Conservation (phyloP, 495 filamentous ascomycete species). For the Copromyces sp. region DNA sequence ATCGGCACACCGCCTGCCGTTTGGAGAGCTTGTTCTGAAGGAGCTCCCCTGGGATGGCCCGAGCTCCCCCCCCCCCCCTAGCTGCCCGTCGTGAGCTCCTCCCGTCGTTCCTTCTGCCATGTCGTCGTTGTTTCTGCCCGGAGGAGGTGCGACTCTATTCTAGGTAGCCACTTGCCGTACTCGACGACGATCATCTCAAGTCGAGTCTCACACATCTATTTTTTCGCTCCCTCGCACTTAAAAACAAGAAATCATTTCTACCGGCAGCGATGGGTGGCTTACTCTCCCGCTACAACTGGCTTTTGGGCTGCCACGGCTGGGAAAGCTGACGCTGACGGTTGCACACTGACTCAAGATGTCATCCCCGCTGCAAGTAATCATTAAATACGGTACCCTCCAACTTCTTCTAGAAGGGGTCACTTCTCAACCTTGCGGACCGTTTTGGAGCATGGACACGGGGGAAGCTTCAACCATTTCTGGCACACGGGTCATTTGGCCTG, state of each 20-base stretch:
- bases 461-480: neutral
- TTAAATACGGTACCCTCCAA: neutral
- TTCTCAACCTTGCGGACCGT: neutral
- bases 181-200: neutral
- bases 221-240: neutral
- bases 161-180: neutral
- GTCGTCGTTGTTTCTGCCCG: neutral
- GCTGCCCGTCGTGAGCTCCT: neutral
- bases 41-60: neutral
- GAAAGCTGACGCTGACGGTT: neutral
- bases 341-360: neutral
- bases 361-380: neutral
- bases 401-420: neutral
- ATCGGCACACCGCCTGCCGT: slow-evolving; percentile 4
- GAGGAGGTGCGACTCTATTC: neutral
- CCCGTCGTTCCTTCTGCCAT: neutral
- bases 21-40: neutral
- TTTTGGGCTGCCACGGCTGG: neutral
- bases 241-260: neutral
- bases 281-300: neutral
- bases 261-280: neutral
- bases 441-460: neutral
- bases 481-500: neutral
- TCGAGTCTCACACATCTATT: neutral
- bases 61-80: neutral